These are phyloP conservation scores for Candida cerambycidarum DNA, from an alignment of 805 yeast genomes.

Conservation along the genomic window DNA sequence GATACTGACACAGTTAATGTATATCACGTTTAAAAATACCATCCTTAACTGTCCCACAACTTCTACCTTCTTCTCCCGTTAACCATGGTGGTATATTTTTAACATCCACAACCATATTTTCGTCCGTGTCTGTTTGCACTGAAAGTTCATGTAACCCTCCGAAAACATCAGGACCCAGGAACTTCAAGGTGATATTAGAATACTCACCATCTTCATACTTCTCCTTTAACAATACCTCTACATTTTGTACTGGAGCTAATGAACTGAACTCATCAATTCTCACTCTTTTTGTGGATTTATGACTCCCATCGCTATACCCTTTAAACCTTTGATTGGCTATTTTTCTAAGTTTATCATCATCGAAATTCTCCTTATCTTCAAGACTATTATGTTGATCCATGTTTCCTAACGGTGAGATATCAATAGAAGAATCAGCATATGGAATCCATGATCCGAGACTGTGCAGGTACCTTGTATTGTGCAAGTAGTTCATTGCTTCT, in stretches of 20 bases:
- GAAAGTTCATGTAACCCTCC: slow-evolving; percentile 77
- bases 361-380: slow-evolving; percentile 9
- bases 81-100: slow-evolving; percentile 70
- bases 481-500: slow-evolving; percentile 54
- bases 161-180: slow-evolving; percentile 71
- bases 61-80: slow-evolving; percentile 68
- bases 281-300: slow-evolving; percentile 5
- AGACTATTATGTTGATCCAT: slow-evolving; percentile 35
- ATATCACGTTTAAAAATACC: slow-evolving; percentile 11
- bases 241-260: slow-evolving; percentile 56
- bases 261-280: slow-evolving; percentile 45
- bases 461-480: slow-evolving; percentile 57
- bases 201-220: slow-evolving; percentile 16
- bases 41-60: slow-evolving; percentile 42
- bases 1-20: no score
- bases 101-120: slow-evolving; percentile 49
- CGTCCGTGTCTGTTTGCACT: slow-evolving; percentile 19
- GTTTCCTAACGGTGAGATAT: slow-evolving; percentile 59
- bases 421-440: slow-evolving; percentile 68
- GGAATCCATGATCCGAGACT: slow-evolving; percentile 72
- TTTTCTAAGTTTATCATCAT: background rate
- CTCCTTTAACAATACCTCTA: slow-evolving; percentile 45
- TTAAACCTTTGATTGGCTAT: slow-evolving; percentile 61
- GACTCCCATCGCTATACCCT: slow-evolving; percentile 46
- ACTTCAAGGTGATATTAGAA: slow-evolving; percentile 32